Conservation (phyloP, 306 rosid genomes). For the Cicer judaicum region DNA sequence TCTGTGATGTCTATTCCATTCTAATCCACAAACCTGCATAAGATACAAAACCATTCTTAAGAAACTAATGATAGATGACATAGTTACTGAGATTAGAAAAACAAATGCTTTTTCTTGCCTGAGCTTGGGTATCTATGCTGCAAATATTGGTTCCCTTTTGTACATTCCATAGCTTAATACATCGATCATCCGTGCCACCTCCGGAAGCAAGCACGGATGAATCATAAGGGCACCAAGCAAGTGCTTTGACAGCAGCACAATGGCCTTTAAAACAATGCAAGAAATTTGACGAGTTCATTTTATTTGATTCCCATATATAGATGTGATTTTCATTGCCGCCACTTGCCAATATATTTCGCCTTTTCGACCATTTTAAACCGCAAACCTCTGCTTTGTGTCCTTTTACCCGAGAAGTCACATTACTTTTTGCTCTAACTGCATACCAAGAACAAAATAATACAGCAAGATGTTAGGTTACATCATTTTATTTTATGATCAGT, state of each 20-base stretch:
- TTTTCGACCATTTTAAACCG: conserved; percentile 77
- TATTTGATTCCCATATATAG: conserved; percentile 74
- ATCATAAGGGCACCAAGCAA: conserved; percentile 86
- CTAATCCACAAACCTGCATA: conserved; percentile 68
- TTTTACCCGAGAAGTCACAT: conserved; percentile 49
- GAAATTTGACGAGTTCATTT: conserved; percentile 68
- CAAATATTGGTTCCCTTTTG: conserved; percentile 60
- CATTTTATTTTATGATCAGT: not conserved
- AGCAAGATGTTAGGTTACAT: not conserved
- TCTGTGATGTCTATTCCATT: conserved; percentile 81
- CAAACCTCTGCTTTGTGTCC: conserved; percentile 70
- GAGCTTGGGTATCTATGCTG: conserved; percentile 68
- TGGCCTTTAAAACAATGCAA: conserved; percentile 69
- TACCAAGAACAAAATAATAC: conserved; percentile 11
- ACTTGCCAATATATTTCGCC: conserved; percentile 74
- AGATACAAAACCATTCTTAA: too few relatives aligned
- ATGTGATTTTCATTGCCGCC: conserved; percentile 81
- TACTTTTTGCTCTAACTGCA: conserved; percentile 63
- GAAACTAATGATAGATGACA: too few relatives aligned
- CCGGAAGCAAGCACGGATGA: conserved; percentile 74
- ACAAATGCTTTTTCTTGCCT: conserved; percentile 1
- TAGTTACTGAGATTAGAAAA: too few relatives aligned
- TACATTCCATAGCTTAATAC: conserved; percentile 76
- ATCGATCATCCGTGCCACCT: conserved; percentile 76
- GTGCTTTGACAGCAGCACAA: conserved; percentile 77